Conservation (phyloP, 345 rosid genomes). For the Eucalyptus erythrocorys region DNA sequence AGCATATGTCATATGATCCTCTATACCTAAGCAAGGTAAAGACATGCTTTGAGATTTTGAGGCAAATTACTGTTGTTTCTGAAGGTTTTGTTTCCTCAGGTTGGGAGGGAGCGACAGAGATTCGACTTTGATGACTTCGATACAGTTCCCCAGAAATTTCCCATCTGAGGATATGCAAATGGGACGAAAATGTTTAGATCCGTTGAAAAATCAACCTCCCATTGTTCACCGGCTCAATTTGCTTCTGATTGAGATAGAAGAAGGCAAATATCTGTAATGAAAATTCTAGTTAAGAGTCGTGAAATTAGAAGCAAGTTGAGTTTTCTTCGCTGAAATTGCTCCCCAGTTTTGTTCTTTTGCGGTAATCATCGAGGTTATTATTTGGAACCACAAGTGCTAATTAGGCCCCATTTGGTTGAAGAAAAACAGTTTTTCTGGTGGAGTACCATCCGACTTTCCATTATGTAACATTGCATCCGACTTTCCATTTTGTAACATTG, state of each 20-base stretch:
- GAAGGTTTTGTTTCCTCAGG: slow-evolving; percentile 25
- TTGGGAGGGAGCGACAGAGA: slow-evolving; percentile 82
- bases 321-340: neutral
- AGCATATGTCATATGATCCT: slow-evolving; percentile 66
- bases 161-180: slow-evolving; percentile 18
- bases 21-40: slow-evolving; percentile 71
- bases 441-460: neutral
- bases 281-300: neutral
- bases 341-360: neutral
- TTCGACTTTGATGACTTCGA: slow-evolving; percentile 93
- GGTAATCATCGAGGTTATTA: neutral
- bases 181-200: neutral
- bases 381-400: neutral
- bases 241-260: neutral
- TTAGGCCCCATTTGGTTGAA: neutral
- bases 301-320: neutral
- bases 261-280: neutral
- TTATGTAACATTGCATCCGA: neutral
- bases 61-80: neutral
- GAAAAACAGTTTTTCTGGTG: neutral
- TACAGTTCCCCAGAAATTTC: slow-evolving; percentile 78
- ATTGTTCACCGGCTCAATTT: neutral
- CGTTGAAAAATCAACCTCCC: neutral
- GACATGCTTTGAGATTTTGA: neutral
- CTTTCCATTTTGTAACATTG: neutral